Evolutionary conservation across 805 yeast genomes (phyloP), one percentile per base, ranked within the genome.

Genomic region (Candida rishiriensis): DNA sequence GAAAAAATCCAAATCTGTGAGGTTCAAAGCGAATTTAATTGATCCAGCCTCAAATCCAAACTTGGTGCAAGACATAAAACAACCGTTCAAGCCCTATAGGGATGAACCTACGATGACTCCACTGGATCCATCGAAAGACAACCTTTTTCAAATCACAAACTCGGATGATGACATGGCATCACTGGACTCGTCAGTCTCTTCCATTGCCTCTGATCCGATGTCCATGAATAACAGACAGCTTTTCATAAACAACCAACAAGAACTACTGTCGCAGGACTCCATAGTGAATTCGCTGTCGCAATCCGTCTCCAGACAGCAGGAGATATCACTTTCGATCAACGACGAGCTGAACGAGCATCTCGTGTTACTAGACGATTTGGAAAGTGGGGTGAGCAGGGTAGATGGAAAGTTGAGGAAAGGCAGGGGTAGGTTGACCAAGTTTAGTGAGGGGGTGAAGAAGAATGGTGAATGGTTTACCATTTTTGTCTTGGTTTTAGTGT

Each of bases 381-480:
- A 79, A 48, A 56, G 58, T 18, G 72, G 73, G 34, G 58, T 78
- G 15, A 73, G 70, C 39, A 51, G 60, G 29, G 65, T 73, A n/a
- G 72, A 70, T 21, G 54, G 65, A 31, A 65, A 69, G 32, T 53
- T 78, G 12, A 51, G 56, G 3, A 57, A 70, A 29, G 81, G 81
- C 0, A 63, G 63, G 34, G 57, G 57, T 31, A 64, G 71, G 44
- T 52, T 78, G 39, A 60, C 55, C 7, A 59, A 57, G 28, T 74
- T 75, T 41, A 66, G 66, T 31, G 60, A 60, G 14, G 68, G 65
- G 28, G 64, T 77, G 13, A 68, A 65, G 38, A 75, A 73, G 44
- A 73, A 74, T 50, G 76, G 76, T 0, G 75, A 73, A 30, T 76
- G 82, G 70, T 52, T 69, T 29, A 68, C 73, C 0, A 78, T 78